Percentiles rank a stretch among this genome's conserved stretches.
Evolutionary conservation across 1,139 yeast genomes (phyloP).

Genomic region (Meyerozyma elateridarum): DNA sequence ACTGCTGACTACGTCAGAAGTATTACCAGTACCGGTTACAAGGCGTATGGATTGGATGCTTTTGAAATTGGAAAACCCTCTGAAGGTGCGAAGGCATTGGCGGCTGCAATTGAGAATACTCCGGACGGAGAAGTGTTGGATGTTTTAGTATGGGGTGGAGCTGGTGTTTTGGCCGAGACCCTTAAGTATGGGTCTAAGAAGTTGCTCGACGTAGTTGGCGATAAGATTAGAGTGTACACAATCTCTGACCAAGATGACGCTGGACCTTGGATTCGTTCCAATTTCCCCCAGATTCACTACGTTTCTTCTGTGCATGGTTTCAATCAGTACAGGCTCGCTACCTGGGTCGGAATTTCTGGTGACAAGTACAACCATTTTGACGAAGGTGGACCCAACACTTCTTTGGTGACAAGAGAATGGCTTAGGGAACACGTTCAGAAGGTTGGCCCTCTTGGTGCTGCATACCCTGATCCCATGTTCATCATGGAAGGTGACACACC

Average conservation of each 20-base stretch:
- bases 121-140: conserved; percentile 12
- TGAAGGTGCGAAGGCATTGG: conserved; percentile 17
- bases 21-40: conserved; percentile 15
- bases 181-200: conserved; percentile 12
- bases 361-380: conserved; percentile 16
- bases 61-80: conserved; percentile 12
- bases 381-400: conserved; percentile 18
- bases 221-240: conserved; percentile 16
- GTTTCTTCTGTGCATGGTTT: conserved; percentile 20
- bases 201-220: conserved; percentile 10
- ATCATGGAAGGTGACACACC: conserved; percentile 25
- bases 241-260: conserved; percentile 24
- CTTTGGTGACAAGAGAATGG: conserved; percentile 18
- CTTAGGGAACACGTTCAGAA: conserved; percentile 14
- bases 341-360: conserved; percentile 24
- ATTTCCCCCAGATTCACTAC: conserved; percentile 17
- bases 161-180: conserved; percentile 21
- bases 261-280: conserved; percentile 21
- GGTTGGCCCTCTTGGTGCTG: conserved; percentile 20
- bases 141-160: conserved; percentile 23
- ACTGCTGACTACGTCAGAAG: conserved; percentile 16
- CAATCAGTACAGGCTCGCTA: conserved; percentile 18
- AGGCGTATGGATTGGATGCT: conserved; percentile 17
- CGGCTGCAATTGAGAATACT: conserved; percentile 15
- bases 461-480: conserved; percentile 16